A percentile compares a stretch with the other conserved stretches of the same genome.
Conservation (phyloP, 2,329 filamentous ascomycete species). For the Diaporthe ilicicola region DNA sequence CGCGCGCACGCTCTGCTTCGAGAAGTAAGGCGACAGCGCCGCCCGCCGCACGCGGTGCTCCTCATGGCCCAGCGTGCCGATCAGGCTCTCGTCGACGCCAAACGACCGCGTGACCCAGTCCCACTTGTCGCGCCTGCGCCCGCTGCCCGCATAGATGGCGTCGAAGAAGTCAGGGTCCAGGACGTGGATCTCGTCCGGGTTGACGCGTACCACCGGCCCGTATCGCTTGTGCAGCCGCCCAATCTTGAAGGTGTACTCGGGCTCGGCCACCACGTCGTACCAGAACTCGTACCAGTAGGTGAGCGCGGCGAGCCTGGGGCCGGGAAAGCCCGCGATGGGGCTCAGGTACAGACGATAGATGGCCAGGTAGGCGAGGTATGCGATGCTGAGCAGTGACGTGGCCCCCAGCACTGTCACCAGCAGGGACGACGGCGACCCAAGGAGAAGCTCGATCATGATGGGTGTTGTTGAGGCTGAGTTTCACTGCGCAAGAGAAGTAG, state of each 20-base stretch:
- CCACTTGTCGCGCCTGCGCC: conserved; percentile 13
- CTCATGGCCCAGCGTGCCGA: background rate
- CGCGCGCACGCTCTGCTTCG: conserved; percentile 43
- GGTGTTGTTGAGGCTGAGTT: background rate
- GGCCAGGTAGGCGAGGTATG: background rate
- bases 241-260: background rate
- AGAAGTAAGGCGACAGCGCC: conserved; percentile 16
- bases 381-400: background rate
- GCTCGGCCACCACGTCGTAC: conserved; percentile 3
- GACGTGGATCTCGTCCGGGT: conserved; percentile 20
- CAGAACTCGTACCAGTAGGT: background rate
- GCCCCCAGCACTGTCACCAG: background rate
- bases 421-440: background rate
- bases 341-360: conserved; percentile 14
- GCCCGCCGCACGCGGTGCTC: conserved; percentile 11
- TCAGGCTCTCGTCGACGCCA: background rate
- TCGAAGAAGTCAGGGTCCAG: conserved; percentile 8
- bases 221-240: background rate
- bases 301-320: conserved; percentile 6
- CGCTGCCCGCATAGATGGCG: background rate
- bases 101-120: background rate
- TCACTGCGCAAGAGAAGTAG: background rate
- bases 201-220: conserved; percentile 24
- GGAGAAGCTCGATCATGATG: background rate
- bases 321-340: conserved; percentile 6